A percentile compares a stretch with the other conserved stretches of the same genome.
These are phyloP conservation scores for Colletotrichum lini DNA, from an alignment of 2,329 filamentous ascomycete species.

Conservation along the genomic window DNA sequence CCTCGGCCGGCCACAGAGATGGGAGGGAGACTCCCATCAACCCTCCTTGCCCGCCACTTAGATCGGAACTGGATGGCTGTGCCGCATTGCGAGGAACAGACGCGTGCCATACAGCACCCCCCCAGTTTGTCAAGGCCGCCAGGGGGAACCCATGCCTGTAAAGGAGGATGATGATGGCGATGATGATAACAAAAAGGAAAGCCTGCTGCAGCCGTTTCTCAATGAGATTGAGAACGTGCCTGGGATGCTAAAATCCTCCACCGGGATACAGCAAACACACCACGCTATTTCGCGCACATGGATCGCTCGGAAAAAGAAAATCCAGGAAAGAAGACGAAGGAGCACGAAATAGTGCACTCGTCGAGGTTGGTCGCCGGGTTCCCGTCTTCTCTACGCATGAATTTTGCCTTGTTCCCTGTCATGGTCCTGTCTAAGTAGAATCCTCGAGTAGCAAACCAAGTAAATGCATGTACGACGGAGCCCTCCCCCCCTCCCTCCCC, in stretches of 20 bases:
- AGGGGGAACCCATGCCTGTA: no score
- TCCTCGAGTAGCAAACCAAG: neutral
- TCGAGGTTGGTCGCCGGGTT: slow-evolving; percentile 10
- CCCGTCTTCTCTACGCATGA: neutral
- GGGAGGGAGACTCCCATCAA: neutral
- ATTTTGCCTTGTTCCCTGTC: neutral
- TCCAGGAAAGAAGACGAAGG: neutral
- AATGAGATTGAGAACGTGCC: neutral
- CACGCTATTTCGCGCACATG: neutral
- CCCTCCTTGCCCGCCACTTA: neutral
- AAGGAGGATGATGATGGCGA: no score
- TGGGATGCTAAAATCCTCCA: neutral
- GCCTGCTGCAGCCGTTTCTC: neutral
- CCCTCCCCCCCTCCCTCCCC: neutral
- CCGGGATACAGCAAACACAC: neutral
- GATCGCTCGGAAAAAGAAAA: neutral
- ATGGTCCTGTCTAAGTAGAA: neutral
- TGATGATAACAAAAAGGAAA: neutral
- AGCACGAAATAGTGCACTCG: neutral
- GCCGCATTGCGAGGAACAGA: neutral
- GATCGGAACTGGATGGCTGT: neutral
- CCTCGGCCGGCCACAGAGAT: slow-evolving; percentile 7
- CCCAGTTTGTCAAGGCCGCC: no score
- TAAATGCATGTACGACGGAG: no score
- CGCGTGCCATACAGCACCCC: neutral